phyloP scores from a whole-genome alignment of 2,329 filamentous ascomycete species.

The Ceratocystis colombiana region DNA sequence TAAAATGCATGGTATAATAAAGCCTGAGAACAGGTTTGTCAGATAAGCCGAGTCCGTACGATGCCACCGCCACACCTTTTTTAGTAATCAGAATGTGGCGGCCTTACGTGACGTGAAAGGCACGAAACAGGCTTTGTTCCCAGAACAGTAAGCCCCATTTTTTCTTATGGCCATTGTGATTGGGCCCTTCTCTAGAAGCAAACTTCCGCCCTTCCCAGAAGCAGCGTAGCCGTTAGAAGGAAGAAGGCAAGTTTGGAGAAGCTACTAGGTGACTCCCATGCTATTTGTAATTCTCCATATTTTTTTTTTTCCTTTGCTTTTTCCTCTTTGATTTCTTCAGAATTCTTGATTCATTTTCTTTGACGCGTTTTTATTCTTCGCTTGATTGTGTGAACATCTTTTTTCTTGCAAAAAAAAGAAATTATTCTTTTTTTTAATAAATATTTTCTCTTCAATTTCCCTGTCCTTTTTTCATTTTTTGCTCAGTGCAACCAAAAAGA shows the following conservation, averaged over 20 bases:
- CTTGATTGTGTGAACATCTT: background rate
- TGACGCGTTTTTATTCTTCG: background rate
- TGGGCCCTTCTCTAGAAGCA: background rate
- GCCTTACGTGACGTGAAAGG: no score
- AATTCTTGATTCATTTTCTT: background rate
- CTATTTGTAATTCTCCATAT: background rate
- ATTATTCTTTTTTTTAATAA: background rate
- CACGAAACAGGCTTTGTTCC: background rate
- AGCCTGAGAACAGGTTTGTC: no score
- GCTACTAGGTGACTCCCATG: no score
- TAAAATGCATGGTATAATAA: no score
- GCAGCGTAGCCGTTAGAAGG: no score
- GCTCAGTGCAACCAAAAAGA: background rate
- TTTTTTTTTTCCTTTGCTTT: background rate
- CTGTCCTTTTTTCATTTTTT: background rate
- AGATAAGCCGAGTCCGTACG: no score
- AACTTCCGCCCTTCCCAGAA: no score
- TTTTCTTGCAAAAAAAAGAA: background rate
- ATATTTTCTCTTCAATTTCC: background rate
- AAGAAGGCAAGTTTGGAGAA: no score
- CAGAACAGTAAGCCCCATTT: background rate
- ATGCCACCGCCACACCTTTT: no score
- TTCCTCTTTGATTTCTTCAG: slow-evolving; percentile 3
- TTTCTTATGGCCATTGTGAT: background rate
- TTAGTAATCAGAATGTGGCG: no score